These are phyloP conservation scores for Puccinia horiana DNA, from an alignment of 1,284 basidiomycete genomes.

Conservation along the genomic window DNA sequence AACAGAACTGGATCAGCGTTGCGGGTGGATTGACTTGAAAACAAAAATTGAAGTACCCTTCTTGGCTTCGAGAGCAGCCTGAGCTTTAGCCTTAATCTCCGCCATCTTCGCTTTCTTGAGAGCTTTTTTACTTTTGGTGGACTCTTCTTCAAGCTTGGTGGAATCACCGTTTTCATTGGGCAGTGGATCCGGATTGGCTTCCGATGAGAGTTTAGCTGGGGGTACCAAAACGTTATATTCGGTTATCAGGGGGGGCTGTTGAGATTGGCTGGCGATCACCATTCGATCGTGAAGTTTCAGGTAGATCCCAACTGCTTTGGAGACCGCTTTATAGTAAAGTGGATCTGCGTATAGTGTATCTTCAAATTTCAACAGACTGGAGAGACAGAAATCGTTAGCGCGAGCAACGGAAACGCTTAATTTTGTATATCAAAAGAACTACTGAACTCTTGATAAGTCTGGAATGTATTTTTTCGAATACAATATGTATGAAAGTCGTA, in stretches of 20 bases:
- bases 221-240: constrained; percentile 40
- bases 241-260: constrained; percentile 1
- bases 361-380: constrained; percentile 44
- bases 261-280: neutral
- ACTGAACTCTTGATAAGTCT: constrained; percentile 67
- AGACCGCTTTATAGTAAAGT: constrained; percentile 28
- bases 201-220: neutral
- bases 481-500: constrained; percentile 98
- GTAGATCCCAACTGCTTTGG: constrained; percentile 28
- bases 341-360: constrained; percentile 32
- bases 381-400: neutral
- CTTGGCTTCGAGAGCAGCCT: constrained; percentile 43
- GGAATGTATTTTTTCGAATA: constrained; percentile 82
- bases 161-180: neutral
- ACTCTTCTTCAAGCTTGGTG: neutral
- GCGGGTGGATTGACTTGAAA: neutral
- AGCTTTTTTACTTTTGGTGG: constrained; percentile 36
- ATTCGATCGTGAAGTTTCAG: constrained; percentile 36
- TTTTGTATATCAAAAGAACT: neutral
- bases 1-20: neutral
- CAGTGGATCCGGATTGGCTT: neutral
- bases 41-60: constrained; percentile 21
- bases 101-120: constrained; percentile 48
- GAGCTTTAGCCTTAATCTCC: constrained; percentile 43
- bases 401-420: neutral